Evolutionary conservation across 345 rosid species (phyloP), one percentile per base, ranked within the genome.

Genomic region (Theobroma cacao): DNA sequence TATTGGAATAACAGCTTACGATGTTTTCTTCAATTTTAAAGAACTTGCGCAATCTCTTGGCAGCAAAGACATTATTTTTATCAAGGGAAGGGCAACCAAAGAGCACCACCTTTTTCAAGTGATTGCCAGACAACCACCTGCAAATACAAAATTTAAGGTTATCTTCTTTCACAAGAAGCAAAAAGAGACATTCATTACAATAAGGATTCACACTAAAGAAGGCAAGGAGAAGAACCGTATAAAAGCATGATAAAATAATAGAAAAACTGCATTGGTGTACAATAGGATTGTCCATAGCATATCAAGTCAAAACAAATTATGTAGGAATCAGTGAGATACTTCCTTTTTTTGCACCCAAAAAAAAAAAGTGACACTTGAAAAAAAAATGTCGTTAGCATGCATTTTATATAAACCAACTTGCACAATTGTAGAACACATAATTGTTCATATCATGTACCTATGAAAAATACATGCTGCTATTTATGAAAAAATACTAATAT

Each of bases 61-160:
- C 98, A 79, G 94, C 82, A 69, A 87, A 88, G 68, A 91, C 80
- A 31, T 36, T 65, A 71, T 82, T 87, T 78, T 68, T 93, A 0
- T 81, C 72, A 62, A 87, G 80, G 72, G 90, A 84, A 50, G 95
- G 97, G 79, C 98, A 94, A 74, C 98, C 98, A 75, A 89, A 86
- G 26, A 85, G 79, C 26, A 86, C 95, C 69, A 91, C 78, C 70
- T 74, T 89, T 84, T 91, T 90, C 84, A 94, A 79, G 78, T 90
- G 89, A 22, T 87, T 86, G 45, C 97, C 92, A 28, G 97, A 90
- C 80, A 94, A 82, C 97, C 95, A 90, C 85, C 98, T 94, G 84
- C 22, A 82, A 53, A 75, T 74, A 80, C 79, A 82, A 83, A 47
- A 58, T 17, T 59, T 13, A 61, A 56, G 38, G 38, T 80, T 59